Percentiles rank a stretch among this genome's conserved stretches.
Conservation (phyloP, 2,329 filamentous ascomycete species). For the Penicillium sp. region DNA sequence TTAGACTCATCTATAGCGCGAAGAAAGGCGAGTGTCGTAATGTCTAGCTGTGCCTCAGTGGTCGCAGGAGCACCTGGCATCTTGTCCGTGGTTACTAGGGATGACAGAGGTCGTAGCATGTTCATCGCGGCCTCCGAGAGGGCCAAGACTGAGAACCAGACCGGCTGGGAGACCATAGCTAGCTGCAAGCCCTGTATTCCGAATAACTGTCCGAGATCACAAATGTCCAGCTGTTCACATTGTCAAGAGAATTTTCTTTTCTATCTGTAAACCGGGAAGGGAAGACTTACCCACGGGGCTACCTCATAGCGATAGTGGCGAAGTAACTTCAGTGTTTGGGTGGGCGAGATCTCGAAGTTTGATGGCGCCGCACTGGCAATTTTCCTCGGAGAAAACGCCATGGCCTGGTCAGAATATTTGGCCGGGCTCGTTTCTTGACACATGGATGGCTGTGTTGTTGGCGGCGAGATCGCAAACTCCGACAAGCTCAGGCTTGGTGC, state of each 20-base stretch:
- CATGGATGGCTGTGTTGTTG: background rate
- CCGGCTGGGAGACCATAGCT: slow-evolving; percentile 23
- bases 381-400: background rate
- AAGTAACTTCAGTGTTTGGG: slow-evolving; percentile 40
- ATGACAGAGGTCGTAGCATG: slow-evolving; percentile 3
- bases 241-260: background rate
- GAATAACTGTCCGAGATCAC: slow-evolving; percentile 47
- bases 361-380: background rate
- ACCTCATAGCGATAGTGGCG: slow-evolving; percentile 53
- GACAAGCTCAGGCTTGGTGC: slow-evolving; percentile 4
- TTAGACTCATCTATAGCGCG: slow-evolving; percentile 18
- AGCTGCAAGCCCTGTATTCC: slow-evolving; percentile 42
- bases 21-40: slow-evolving; percentile 19
- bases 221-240: slow-evolving; percentile 47
- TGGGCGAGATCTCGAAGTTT: slow-evolving; percentile 3
- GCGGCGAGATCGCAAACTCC: slow-evolving; percentile 8
- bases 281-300: slow-evolving; percentile 49
- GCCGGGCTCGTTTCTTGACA: background rate
- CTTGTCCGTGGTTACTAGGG: background rate
- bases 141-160: slow-evolving; percentile 23
- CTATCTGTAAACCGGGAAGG: no score
- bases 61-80: background rate
- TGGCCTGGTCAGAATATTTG: background rate
- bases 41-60: slow-evolving; percentile 3
- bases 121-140: slow-evolving; percentile 26